Evolutionary conservation across 306 rosid genomes (phyloP), one percentile per base, ranked within the genome.

Genomic region (Quercus variabilis): DNA sequence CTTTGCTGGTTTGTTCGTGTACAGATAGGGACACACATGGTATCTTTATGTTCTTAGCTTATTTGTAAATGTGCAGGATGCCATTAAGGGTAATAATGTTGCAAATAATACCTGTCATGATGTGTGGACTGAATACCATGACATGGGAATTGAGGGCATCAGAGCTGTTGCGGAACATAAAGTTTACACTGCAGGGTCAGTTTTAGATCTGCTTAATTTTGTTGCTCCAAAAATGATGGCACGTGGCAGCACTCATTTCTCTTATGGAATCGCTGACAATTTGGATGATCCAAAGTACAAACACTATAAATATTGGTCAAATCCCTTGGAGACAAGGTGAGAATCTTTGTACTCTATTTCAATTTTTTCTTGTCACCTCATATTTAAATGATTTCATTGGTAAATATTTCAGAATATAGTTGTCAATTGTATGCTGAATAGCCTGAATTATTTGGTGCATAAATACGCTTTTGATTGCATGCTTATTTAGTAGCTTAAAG

Each of bases 171-270:
- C 90, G 5, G 92, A 92, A 2, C 87, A 91, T 82, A 89, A 91
- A 84, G 88, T 88, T 69, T 92, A 86, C 87, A 88, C 97, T 38
- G 90, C 94, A 12, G 74, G 52, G 55, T 81, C 92, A 62, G 68
- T 87, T 71, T 15, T 92, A 73, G 97, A 92, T 74, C 59, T 92
- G 74, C 92, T 92, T 82, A 10, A 74, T 6, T 92, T 85, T 81
- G 96, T 91, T 86, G 96, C 97, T 77, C 97, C 97, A 21, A 91
- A 91, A 80, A 88, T 91, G 88, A 91, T 92, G 97, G 87, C 87
- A 0, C 93, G 97, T 62, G 94, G 97, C 31, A 67, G 91, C 74
- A 88, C 89, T 78, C 97, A 92, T 83, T 88, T 89, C 89, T 92
- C 97, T 75, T 89, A 85, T 73, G 97, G 96, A 56, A 86, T 93